These are phyloP conservation scores for Fusarium sp. DNA, from an alignment of 2,329 filamentous ascomycete genomes.

Conservation along the genomic window DNA sequence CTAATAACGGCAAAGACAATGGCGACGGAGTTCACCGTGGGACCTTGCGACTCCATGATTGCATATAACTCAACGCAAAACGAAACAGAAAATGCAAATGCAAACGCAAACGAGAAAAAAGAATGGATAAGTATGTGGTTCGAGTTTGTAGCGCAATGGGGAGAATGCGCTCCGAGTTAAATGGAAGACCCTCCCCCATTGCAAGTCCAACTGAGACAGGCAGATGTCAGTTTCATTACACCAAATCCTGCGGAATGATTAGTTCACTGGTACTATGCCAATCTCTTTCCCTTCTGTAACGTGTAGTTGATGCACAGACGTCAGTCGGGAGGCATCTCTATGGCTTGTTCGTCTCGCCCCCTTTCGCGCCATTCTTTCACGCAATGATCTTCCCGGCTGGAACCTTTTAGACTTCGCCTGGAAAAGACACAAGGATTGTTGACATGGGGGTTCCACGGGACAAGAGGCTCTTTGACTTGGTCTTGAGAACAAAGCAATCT, in stretches of 20 bases:
- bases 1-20: conserved; percentile 28
- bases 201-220: conserved; percentile 11
- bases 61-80: neutral
- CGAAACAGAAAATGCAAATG: neutral
- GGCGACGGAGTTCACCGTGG: conserved; percentile 23
- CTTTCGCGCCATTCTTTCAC: neutral
- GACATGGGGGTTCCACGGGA: neutral
- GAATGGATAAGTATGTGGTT: neutral
- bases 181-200: conserved; percentile 7
- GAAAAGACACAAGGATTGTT: neutral
- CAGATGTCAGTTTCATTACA: conserved; percentile 3
- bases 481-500: neutral
- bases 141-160: too few relatives aligned
- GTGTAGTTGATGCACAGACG: conserved; percentile 8
- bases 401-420: neutral
- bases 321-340: neutral
- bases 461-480: neutral
- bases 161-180: conserved; percentile 8
- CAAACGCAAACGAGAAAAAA: neutral
- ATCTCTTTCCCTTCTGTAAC: conserved; percentile 11
- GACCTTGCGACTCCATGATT: conserved; percentile 17
- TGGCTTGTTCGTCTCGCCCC: neutral
- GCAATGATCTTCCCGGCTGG: neutral
- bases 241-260: neutral
- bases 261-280: neutral